Evolutionary conservation across 2,329 filamentous ascomycete genomes (phyloP).

Genomic region (Penicillium sumatraense): DNA sequence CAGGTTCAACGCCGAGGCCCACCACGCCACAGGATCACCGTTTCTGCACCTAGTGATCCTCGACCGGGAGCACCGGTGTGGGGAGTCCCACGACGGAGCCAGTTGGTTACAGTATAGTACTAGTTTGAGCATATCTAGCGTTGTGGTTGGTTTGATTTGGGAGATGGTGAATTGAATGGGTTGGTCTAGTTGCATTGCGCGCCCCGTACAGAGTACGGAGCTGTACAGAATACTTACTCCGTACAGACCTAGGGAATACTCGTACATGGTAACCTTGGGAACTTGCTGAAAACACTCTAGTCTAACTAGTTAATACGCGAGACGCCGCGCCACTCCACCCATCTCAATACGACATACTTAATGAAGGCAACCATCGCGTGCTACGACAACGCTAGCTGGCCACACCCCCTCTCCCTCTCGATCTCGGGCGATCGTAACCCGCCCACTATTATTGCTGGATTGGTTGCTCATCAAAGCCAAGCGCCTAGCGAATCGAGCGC

Average conservation of each 20-base stretch:
- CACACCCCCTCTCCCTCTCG: background rate
- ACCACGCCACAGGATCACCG: constrained; percentile 17
- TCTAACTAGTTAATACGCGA: background rate
- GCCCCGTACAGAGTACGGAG: too few species aligned
- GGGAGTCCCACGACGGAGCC: background rate
- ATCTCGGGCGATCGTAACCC: constrained; percentile 17
- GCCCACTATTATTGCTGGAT: constrained; percentile 3
- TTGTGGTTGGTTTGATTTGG: background rate
- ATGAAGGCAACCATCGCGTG: constrained; percentile 9
- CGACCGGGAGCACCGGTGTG: background rate
- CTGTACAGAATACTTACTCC: too few species aligned
- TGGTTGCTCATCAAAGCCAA: constrained; percentile 7
- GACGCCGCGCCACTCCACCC: background rate
- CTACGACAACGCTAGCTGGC: constrained; percentile 1
- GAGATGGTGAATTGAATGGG: background rate
- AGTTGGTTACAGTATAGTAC: constrained; percentile 2
- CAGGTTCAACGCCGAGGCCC: constrained; percentile 1
- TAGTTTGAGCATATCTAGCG: background rate
- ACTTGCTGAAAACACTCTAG: too few species aligned
- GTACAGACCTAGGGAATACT: too few species aligned
- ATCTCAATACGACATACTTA: constrained; percentile 4
- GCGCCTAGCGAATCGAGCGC: constrained; percentile 3
- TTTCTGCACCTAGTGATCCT: constrained; percentile 23
- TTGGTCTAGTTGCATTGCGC: background rate
- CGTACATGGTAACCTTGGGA: too few species aligned